Base-by-base conservation (phyloP, 129 eudicot genomes). In the Mikania micrantha region DNA sequence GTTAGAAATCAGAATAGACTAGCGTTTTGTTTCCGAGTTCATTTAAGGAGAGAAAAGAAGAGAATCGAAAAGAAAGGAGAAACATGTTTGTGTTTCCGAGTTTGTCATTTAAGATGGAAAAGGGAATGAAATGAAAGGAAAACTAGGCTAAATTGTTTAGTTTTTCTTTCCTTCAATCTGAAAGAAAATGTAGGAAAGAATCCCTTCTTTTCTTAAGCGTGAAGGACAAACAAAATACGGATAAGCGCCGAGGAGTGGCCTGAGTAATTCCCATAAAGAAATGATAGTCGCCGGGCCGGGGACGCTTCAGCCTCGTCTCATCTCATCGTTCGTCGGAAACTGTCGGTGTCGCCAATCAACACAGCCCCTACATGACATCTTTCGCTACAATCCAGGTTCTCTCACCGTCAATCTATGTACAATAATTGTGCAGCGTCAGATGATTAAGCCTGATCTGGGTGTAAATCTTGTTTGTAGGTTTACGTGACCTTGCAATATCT, bases 381-480 rank as follows among this genome's bases (percentile, higher is more conserved):
- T 85, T 56, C 81, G 79, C 67, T 74, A 9, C 69, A 72, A 72
- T 52, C 89, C 84, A 69, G 96, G 96, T 88, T 47, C 31, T 71
- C 21, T 44, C 32, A 9, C 60, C n/a, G n/a, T 21, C 5, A 19
- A 13, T 27, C 67, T 31, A 7, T 58, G 5, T n/a, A 48, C 59
- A 66, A 29, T 47, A 45, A 0, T n/a, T 45, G 8, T 7, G 11
- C 2, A 17, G 17, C 40, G 13, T 64, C 7, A 7, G 19, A 64
- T 22, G 69, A 40, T 22, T 45, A 45, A 10, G 29, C 11, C 42
- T 31, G 7, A 27, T 66, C 22, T 42, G 48, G 10, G 34, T 22
- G 21, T 17, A 20, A 62, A 62, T 62, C 28, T 24, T 10, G 2
- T 62, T 62, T 10, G 27, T 60, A 61, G 49, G 17, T 61, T 20